Base-by-base conservation (phyloP, 2,329 filamentous ascomycete species). In the Monosporascus sp. region DNA sequence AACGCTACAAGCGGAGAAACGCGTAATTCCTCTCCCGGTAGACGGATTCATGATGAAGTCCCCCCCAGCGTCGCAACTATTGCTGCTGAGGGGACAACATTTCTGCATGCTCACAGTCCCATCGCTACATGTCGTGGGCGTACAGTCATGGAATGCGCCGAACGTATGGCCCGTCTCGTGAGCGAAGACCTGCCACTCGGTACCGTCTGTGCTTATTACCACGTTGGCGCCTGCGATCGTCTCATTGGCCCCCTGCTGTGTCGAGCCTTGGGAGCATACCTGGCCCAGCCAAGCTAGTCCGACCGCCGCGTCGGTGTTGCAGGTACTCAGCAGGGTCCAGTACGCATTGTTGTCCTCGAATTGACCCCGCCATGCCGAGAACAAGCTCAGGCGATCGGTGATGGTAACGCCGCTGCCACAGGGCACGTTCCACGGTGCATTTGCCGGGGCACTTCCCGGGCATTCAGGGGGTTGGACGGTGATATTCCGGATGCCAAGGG, bases 41-140 rank as follows among this genome's bases (percentile, higher is more conserved):
- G 89, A 94, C 0, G 94, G 94, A 68, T 97, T 97, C 94, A 99
- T 99, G 70, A 99, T 91, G 72, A 84, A 99, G 54, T 79, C 71
- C n/a, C 82, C 86, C 42, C 78, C 74, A 22, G 94, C 94, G 69
- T 95, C 78, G 69, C 94, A 99, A 0, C 74, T 78, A 42, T 56
- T 68, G 8, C 74, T 64, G 60, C 78, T 88, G 7, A 96, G 75
- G 0, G 92, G 94, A 62, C 94, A 99, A 70, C 94, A 99, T 62
- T 80, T 72, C 60, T 78, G 78, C 51, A 67, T 70, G 9, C 68
- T 67, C 6, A 69, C 69, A 38, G 82, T 81, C 20, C 81, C 77
- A 54, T 89, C 79, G 6, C 65, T 62, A 67, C 93, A 97, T 2
- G 86, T 80, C n/a, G 70, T 57, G 0, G 75, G 67, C 3, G 83